These are phyloP conservation scores for Neurospora tetrasperma DNA, from an alignment of 495 filamentous ascomycete genomes.

Conservation along the genomic window DNA sequence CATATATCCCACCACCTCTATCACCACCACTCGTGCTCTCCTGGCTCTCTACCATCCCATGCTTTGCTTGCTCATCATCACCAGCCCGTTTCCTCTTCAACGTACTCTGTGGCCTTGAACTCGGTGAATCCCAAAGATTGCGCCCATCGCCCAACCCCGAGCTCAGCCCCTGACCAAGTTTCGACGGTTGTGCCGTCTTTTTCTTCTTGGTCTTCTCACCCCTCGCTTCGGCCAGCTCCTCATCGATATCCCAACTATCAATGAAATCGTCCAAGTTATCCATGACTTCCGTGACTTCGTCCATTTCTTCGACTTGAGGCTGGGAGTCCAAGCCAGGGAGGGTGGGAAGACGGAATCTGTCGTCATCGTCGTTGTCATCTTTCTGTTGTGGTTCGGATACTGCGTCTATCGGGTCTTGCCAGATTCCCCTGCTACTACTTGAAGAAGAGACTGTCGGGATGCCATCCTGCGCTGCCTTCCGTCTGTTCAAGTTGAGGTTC, in stretches of 20 bases:
- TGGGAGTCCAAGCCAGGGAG: background rate
- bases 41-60: background rate
- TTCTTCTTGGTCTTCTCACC: conserved; percentile 7
- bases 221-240: conserved; percentile 23
- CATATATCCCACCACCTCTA: background rate
- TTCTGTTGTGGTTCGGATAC: conserved; percentile 6
- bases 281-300: conserved; percentile 34
- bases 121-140: conserved; percentile 10
- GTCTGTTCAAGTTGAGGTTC: background rate
- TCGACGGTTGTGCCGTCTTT: background rate
- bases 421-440: background rate
- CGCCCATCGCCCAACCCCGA: background rate
- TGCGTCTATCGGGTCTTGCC: background rate
- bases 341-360: background rate
- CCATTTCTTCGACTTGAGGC: background rate
- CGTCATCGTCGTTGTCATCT: conserved; percentile 2
- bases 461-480: background rate
- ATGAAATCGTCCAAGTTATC: conserved; percentile 34
- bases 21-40: background rate
- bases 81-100: background rate
- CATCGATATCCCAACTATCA: conserved; percentile 29
- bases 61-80: background rate
- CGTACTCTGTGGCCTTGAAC: background rate
- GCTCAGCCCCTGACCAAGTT: background rate
- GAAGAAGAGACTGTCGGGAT: background rate